Evolutionary conservation across 164 flowering plant species (phyloP), one percentile per base, ranked within the genome.

Genomic region (Vitis riparia): DNA sequence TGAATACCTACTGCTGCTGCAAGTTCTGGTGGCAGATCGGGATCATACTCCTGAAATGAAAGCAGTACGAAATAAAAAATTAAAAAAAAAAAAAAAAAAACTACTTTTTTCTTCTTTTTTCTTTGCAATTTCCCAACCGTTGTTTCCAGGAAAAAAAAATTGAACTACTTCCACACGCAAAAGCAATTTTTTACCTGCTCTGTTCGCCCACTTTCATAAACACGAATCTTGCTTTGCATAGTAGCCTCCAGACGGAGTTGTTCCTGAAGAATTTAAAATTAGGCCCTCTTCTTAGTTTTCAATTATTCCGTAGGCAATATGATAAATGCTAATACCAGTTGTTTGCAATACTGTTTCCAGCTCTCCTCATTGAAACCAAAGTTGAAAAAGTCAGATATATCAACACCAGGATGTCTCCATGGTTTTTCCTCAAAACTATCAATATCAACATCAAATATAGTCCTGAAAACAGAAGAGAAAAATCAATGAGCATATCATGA

Each of bases 141-240:
- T n/a, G 56, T 55, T 48, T n/a, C n/a, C 51, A 47, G 10, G 32
- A 48, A 29, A 15, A 55, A 62, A 16, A 23, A 52, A 17, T 16
- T 52, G 19, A 62, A 29, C 15, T 19, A 73, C 9, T 47, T 13
- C 10, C 11, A 48, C 58, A 8, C 23, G 63, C 59, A 71, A 19
- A 62, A 47, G 48, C 67, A 66, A 23, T 14, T 7, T 37, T 51
- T 37, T 87, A 96, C 99, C 95, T 96, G 98, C 74, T 93, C 97
- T 59, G 93, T 73, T 62, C 99, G 80, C 49, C 97, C 99, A 83
- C 97, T 89, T 80, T 92, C 99, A 79, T 89, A 88, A 55, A 94
- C 98, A 74, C 94, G 95, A 74, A 94, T 94, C 82, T 86, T 92
- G 85, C 94, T 91, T 83, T 96, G 97, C 99, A 96, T 96, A n/a